A percentile compares a stretch with the other conserved stretches of the same genome.
Evolutionary conservation across 2,329 filamentous ascomycete genomes (phyloP).

Genomic region (Talaromyces sp.): DNA sequence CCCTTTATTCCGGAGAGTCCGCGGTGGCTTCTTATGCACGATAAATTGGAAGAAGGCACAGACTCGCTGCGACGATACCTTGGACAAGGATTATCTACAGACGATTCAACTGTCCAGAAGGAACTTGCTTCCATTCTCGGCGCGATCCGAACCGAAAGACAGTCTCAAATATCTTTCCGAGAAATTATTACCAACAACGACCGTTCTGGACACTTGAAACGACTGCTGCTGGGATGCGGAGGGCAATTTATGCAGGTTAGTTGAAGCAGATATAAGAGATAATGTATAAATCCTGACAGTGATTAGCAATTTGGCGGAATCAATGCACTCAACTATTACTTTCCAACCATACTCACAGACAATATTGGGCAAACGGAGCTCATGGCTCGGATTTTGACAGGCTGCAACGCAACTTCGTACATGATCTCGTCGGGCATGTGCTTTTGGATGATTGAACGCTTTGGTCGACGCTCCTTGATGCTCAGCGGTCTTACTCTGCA

Average conservation of each 20-base stretch:
- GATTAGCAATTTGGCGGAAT: slow-evolving; percentile 37
- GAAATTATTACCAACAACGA: slow-evolving; percentile 27
- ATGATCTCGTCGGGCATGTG: slow-evolving; percentile 17
- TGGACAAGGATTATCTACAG: slow-evolving; percentile 16
- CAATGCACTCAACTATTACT: slow-evolving; percentile 39
- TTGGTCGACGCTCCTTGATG: slow-evolving; percentile 19
- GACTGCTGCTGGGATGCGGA: slow-evolving; percentile 19
- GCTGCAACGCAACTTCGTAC: slow-evolving; percentile 18
- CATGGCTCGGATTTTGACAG: slow-evolving; percentile 15
- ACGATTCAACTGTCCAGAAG: neutral
- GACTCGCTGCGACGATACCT: slow-evolving; percentile 43
- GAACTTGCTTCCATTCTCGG: neutral
- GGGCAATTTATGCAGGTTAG: slow-evolving; percentile 26
- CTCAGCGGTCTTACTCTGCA: slow-evolving; percentile 16
- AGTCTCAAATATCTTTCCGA: neutral
- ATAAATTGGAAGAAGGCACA: slow-evolving; percentile 41
- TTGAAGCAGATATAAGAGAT: neutral
- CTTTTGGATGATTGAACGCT: slow-evolving; percentile 22
- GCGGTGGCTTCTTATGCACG: slow-evolving; percentile 40
- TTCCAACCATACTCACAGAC: slow-evolving; percentile 32
- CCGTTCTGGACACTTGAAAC: slow-evolving; percentile 19
- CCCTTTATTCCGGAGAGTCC: slow-evolving; percentile 32
- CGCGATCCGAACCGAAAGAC: neutral
- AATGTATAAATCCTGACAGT: slow-evolving; percentile 5
- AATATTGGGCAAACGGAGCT: slow-evolving; percentile 14